Evolutionary conservation across 2,329 filamentous ascomycete genomes (phyloP), one percentile per base, ranked within the genome.

Genomic region (Colletotrichum spaethianum): DNA sequence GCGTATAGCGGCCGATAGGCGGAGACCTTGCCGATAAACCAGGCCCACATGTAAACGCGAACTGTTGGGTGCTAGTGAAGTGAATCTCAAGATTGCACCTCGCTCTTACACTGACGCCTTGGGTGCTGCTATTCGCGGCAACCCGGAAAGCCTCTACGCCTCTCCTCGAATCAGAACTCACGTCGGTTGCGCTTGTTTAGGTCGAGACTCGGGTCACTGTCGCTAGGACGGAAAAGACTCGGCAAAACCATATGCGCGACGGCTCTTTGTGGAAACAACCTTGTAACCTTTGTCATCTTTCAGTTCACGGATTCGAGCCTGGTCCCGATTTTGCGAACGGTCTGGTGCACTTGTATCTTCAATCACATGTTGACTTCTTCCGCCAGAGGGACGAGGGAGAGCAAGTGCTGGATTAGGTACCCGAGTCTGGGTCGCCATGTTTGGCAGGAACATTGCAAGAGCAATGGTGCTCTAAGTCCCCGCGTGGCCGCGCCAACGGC

Each of bases 351-450:
- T 23, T 61, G 20, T 18, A 55, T 55, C 31, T 26, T 53, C 61
- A 53, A n/a, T 16, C 14, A 31, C 28, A 18, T n/a, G 18, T 64
- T 69, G 23, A 44, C 28, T 64, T 50, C 42, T 46, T 6, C 20
- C 42, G 44, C 67, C 42, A 53, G 40, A 42, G 18, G 20, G 38
- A n/a, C 31, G 20, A 62, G 23, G 2, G 57, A 53, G 69, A 68
- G n/a, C n/a, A n/a, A n/a, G n/a, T n/a, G n/a, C n/a, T n/a, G n/a
- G n/a, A n/a, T 20, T n/a, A 42, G 28, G 56, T 23, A 28, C 38
- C 40, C 12, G 20, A 26, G 42, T 44, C 11, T 48, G 7, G 26
- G 5, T 26, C 36, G 14, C 28, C 59, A 48, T 16, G 18, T 42
- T 33, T 48, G 33, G 31, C 55, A 20, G n/a, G 16, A 18, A 23